phyloP scores from a whole-genome alignment of 1,139 yeast genomes.

The Kodamaea ohmeri region DNA sequence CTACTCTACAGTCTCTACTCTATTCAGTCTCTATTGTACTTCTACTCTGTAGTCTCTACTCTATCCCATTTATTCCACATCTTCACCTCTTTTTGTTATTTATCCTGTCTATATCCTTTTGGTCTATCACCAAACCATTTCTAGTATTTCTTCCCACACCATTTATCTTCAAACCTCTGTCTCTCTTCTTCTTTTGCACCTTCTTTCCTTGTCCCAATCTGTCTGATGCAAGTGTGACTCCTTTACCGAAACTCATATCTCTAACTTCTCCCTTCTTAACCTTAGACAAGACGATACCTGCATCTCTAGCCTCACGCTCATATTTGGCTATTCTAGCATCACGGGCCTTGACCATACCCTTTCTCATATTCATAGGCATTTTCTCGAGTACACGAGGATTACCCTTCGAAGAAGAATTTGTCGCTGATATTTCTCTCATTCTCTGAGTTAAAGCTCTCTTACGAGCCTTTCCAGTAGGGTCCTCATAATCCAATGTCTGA shows the following conservation, averaged over 20 bases:
- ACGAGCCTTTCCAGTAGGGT: slow-evolving; percentile 78
- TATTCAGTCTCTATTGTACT: slow-evolving; percentile 1
- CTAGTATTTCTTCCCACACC: slow-evolving; percentile 77
- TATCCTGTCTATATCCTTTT: slow-evolving; percentile 60
- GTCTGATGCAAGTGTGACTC: slow-evolving; percentile 50
- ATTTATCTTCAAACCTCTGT: slow-evolving; percentile 76
- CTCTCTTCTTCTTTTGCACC: slow-evolving; percentile 43
- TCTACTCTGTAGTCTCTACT: neutral
- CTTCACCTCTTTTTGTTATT: slow-evolving; percentile 17
- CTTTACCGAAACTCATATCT: slow-evolving; percentile 52
- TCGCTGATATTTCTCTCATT: slow-evolving; percentile 52
- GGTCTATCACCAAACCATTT: slow-evolving; percentile 76
- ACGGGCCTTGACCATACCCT: slow-evolving; percentile 70
- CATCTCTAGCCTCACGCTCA: slow-evolving; percentile 79
- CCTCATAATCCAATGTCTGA: slow-evolving; percentile 62
- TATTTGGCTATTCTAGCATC: slow-evolving; percentile 50
- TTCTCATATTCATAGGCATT: slow-evolving; percentile 85
- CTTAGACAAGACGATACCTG: slow-evolving; percentile 77
- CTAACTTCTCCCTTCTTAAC: slow-evolving; percentile 64
- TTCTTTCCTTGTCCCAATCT: slow-evolving; percentile 55
- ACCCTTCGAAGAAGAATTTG: slow-evolving; percentile 44
- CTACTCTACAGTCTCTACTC: too few species aligned
- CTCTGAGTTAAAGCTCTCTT: slow-evolving; percentile 71
- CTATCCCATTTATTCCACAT: neutral
- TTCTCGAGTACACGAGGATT: slow-evolving; percentile 55